These are phyloP conservation scores for Fusarium beomiforme DNA, from an alignment of 2,329 filamentous ascomycete genomes.

Conservation along the genomic window DNA sequence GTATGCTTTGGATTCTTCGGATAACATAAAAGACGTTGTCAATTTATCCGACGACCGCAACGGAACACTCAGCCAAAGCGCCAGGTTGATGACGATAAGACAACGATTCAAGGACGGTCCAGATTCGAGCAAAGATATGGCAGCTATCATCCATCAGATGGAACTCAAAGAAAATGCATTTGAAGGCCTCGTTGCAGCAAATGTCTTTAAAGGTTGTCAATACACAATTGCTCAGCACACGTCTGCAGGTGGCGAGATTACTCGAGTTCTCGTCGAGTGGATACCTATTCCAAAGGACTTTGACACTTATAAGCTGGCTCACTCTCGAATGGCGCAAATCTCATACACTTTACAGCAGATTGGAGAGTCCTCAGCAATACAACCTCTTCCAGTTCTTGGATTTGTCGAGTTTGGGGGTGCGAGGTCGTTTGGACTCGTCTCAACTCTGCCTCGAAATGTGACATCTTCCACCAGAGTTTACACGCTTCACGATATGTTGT, in stretches of 20 bases:
- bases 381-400: not conserved
- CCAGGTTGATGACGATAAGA: not conserved
- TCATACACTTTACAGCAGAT: not conserved
- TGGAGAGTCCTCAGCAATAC: not conserved
- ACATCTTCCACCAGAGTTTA: not conserved
- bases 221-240: not conserved
- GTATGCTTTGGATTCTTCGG: not conserved
- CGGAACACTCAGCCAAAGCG: not conserved
- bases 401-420: not conserved
- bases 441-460: rapidly evolving
- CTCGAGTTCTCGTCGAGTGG: not conserved
- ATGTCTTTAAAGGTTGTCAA: not conserved
- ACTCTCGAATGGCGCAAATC: not conserved
- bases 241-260: rapidly evolving
- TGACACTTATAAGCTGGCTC: not conserved
- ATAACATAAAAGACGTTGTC: not conserved
- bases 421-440: not conserved
- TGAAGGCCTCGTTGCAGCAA: rapidly evolving
- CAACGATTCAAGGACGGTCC: not conserved
- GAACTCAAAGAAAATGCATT: not conserved
- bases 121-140: rapidly evolving
- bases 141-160: not conserved
- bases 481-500: not conserved
- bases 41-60: not conserved
- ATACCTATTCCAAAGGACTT: not conserved